Evolutionary conservation across 345 rosid genomes (phyloP).

Genomic region (Mercurialis annua): DNA sequence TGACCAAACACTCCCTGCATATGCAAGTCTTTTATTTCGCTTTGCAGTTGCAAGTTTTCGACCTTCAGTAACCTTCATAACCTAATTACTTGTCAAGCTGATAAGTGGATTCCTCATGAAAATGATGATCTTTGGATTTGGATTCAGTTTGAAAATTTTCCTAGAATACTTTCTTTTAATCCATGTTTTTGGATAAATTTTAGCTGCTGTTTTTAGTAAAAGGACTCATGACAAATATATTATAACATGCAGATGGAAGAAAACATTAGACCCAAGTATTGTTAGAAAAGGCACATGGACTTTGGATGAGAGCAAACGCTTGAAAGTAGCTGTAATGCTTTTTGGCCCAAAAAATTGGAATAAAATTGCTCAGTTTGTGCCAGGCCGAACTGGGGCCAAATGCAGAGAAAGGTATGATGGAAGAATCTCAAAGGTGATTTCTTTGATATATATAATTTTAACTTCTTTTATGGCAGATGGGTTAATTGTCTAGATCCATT

Average conservation of each 20-base stretch:
- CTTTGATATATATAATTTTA: conserved; percentile 11
- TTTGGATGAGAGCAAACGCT: conserved; percentile 59
- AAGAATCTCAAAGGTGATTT: conserved; percentile 6
- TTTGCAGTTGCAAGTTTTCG: not conserved
- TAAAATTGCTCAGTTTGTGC: conserved; percentile 74
- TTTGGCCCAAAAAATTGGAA: conserved; percentile 82
- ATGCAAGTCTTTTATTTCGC: not conserved
- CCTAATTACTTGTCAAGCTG: not conserved
- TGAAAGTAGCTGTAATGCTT: conserved; percentile 74
- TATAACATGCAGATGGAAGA: conserved; percentile 62
- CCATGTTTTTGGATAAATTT: not conserved
- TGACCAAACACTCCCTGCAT: too few species aligned
- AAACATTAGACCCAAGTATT: conserved; percentile 62
- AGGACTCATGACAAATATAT: not conserved
- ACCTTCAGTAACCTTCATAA: not conserved
- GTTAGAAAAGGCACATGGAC: conserved; percentile 59
- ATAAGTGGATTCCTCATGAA: not conserved
- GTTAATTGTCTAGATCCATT: conserved; percentile 73
- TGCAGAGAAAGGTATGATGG: conserved; percentile 73
- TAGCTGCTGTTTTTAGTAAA: not conserved
- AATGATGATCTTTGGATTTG: not conserved
- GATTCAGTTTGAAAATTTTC: not conserved
- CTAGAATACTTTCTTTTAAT: not conserved
- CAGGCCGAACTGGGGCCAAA: conserved; percentile 70
- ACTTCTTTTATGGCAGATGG: conserved; percentile 55